Percentiles rank a stretch among this genome's conserved stretches.
phyloP scores from a whole-genome alignment of 345 rosid species.

The Gossypium bickii region DNA sequence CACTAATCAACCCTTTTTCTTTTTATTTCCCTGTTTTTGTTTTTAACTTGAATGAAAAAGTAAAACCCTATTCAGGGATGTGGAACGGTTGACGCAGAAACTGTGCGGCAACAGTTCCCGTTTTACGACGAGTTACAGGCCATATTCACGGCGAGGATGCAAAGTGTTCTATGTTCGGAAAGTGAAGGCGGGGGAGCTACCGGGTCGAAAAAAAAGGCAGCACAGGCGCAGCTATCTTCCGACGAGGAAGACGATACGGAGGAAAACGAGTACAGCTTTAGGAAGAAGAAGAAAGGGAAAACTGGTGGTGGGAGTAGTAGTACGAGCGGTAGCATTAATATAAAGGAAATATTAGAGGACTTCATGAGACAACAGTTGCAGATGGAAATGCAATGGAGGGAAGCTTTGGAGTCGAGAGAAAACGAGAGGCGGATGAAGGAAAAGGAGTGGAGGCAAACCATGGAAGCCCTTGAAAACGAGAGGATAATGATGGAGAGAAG shows the following conservation, averaged over 20 bases:
- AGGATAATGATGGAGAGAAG: slow-evolving; percentile 73
- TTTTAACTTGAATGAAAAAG: too few relatives aligned
- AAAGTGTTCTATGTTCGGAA: slow-evolving; percentile 70
- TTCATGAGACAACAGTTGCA: slow-evolving; percentile 82
- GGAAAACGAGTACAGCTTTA: slow-evolving; percentile 35
- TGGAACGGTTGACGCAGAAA: slow-evolving; percentile 74
- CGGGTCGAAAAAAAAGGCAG: slow-evolving; percentile 46
- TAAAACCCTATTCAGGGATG: slow-evolving; percentile 49
- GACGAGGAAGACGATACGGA: slow-evolving; percentile 76
- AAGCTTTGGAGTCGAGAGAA: slow-evolving; percentile 66
- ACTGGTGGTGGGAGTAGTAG: slow-evolving; percentile 16
- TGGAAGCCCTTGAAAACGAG: slow-evolving; percentile 84
- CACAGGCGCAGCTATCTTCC: slow-evolving; percentile 43
- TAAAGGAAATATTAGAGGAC: slow-evolving; percentile 59
- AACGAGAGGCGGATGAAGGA: slow-evolving; percentile 70
- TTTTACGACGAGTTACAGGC: slow-evolving; percentile 71
- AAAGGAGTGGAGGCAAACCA: slow-evolving; percentile 82
- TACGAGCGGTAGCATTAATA: slow-evolving; percentile 10
- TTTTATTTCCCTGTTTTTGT: too few relatives aligned
- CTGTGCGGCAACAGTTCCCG: slow-evolving; percentile 75
- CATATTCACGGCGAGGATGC: slow-evolving; percentile 62
- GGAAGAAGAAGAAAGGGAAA: slow-evolving; percentile 50
- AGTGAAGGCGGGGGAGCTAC: slow-evolving; percentile 48
- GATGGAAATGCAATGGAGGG: slow-evolving; percentile 87
- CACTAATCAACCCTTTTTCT: neutral